Percentiles rank a stretch among this genome's conserved stretches.
Evolutionary conservation across 345 rosid species (phyloP).

Genomic region (Mallotus nudiflorus): DNA sequence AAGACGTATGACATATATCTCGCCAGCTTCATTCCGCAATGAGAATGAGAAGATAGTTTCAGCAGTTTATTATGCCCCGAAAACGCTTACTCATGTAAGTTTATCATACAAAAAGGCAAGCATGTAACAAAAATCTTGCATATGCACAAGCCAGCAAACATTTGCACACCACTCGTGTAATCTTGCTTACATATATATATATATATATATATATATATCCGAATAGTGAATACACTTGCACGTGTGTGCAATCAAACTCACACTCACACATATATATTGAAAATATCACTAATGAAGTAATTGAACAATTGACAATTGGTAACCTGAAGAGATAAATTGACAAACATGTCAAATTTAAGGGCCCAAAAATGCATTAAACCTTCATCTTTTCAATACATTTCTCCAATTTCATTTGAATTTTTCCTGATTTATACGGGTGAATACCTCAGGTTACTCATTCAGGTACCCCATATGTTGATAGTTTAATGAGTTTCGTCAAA

Average conservation of each 20-base stretch:
- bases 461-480: slow-evolving; percentile 4
- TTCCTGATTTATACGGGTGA: neutral
- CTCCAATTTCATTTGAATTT: neutral
- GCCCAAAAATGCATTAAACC: too few relatives aligned
- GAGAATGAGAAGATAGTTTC: slow-evolving; percentile 4
- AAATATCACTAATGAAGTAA: too few relatives aligned
- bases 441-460: slow-evolving; percentile 12
- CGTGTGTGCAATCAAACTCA: too few relatives aligned
- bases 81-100: slow-evolving; percentile 21
- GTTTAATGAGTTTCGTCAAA: slow-evolving; percentile 21
- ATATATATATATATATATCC: too few relatives aligned
- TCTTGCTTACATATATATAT: too few relatives aligned
- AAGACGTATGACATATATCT: slow-evolving; percentile 21
- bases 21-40: neutral
- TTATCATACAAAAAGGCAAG: neutral
- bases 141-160: neutral
- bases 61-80: slow-evolving; percentile 7
- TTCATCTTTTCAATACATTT: too few relatives aligned
- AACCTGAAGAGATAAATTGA: too few relatives aligned
- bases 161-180: neutral
- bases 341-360: too few relatives aligned
- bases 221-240: too few relatives aligned
- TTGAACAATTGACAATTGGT: too few relatives aligned
- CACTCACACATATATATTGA: too few relatives aligned
- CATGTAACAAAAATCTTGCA: neutral